Percentiles rank a stretch among this genome's conserved stretches.
Conservation (phyloP, 768 basidiomycete genomes). For the Boletus vermiculosoides region DNA sequence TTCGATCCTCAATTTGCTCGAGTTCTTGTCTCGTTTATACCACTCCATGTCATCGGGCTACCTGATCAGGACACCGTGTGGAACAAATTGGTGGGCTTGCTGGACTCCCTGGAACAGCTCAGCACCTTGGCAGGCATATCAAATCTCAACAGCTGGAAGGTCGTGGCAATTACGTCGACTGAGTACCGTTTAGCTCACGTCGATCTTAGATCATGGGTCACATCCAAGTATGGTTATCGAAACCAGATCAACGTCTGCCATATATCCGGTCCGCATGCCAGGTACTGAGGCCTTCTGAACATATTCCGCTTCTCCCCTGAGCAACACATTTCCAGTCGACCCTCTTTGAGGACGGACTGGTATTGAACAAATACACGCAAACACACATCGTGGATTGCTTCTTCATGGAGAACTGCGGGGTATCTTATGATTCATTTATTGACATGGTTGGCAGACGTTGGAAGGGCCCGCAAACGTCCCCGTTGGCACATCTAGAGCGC, state of each 20-base stretch:
- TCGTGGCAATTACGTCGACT: conserved; percentile 21
- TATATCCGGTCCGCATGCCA: conserved; percentile 66
- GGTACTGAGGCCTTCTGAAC: conserved; percentile 36
- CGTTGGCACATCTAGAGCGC: conserved; percentile 43
- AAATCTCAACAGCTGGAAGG: conserved; percentile 63
- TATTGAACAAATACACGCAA: conserved; percentile 50
- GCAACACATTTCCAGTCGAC: conserved; percentile 41
- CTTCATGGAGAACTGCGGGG: conserved; percentile 59
- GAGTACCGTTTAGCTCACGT: background rate
- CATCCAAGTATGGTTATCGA: conserved; percentile 47
- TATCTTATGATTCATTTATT: conserved; percentile 49
- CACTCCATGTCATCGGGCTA: conserved; percentile 58
- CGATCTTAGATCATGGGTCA: conserved; percentile 46
- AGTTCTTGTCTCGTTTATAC: conserved; percentile 64
- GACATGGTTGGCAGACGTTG: conserved; percentile 40
- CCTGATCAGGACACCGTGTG: conserved; percentile 52
- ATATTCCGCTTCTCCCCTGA: background rate
- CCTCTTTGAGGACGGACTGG: conserved; percentile 53
- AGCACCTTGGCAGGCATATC: conserved; percentile 43
- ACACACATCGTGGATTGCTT: conserved; percentile 62
- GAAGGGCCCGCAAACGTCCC: conserved; percentile 34
- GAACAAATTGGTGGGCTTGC: conserved; percentile 44
- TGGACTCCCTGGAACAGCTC: conserved; percentile 59
- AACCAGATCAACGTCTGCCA: conserved; percentile 42
- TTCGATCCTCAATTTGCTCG: conserved; percentile 71